These are phyloP conservation scores for Cardamine chenopodiifolia DNA, from an alignment of 345 rosid genomes.

Conservation along the genomic window DNA sequence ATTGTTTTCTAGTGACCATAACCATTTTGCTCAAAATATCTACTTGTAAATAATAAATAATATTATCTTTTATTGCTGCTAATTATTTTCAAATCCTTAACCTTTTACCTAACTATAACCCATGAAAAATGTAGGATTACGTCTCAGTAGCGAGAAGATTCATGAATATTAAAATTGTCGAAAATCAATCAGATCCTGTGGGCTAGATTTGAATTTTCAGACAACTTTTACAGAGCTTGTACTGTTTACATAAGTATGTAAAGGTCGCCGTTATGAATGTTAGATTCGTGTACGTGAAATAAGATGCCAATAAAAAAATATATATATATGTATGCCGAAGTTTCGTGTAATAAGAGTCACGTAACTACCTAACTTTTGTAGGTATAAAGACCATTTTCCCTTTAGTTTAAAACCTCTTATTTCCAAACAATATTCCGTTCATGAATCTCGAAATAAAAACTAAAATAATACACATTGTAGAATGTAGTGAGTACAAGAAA, in stretches of 20 bases:
- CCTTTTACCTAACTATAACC: conserved; percentile 14
- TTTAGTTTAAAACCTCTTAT: conserved; percentile 25
- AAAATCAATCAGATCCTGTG: conserved; percentile 9
- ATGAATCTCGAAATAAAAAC: conserved; percentile 20
- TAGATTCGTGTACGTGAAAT: conserved; percentile 24
- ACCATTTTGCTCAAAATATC: conserved; percentile 4
- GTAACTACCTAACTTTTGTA: conserved; percentile 28
- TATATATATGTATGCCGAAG: background rate
- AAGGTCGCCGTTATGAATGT: background rate
- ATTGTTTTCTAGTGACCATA: background rate
- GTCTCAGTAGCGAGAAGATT: background rate
- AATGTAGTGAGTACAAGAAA: background rate
- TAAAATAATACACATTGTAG: conserved; percentile 7
- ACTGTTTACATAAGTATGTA: background rate
- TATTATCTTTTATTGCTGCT: background rate
- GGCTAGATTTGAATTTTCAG: conserved; percentile 12
- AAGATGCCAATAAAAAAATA: background rate
- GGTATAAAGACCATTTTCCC: conserved; percentile 15
- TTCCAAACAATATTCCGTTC: conserved; percentile 25
- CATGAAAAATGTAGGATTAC: background rate
- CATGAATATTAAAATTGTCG: background rate
- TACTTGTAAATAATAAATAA: conserved; percentile 5
- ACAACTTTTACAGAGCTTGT: conserved; percentile 10
- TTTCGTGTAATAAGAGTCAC: conserved; percentile 18
- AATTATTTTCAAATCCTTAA: background rate